Evolutionary conservation across 352 stramenopile species (phyloP), one percentile per base, ranked within the genome.

Genomic region (Globisporangium megalacanthum): DNA sequence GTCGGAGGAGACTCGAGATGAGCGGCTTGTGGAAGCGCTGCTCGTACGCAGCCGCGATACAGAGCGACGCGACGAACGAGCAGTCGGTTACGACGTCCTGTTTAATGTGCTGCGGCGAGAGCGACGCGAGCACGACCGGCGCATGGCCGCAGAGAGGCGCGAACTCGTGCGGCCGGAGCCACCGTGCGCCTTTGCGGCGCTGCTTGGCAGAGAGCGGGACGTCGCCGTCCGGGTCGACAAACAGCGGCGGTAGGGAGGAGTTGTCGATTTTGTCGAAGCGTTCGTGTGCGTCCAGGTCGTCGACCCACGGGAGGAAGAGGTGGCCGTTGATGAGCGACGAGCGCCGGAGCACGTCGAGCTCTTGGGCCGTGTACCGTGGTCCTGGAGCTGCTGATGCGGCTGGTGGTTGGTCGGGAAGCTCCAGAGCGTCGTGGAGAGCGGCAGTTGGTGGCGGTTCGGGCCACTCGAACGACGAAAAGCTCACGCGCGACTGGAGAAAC

Each of bases 1-100:
- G 97, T 58, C 95, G 98, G 29, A 99, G 94, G 61, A 98, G 97
- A 52, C 93, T 94, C n/a, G 91, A 96, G 68, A 98, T 97, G 42
- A 98, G 61, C 14, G 70, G 75, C 54, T 94, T 96, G 22, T 92
- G 76, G 64, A 95, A 96, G n/a, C 88, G 77, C 57, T 89, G 73
- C 68, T 98, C 92, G 59, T 97, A 97, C 0, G 90, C 80, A 10
- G 90, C 90, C 1, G 87, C 85, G 61, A 97, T 97, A 59, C 90
- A 97, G 6, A 98, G 66, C 15, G 88, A 97, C 10, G 87, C 88
- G 13, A 98, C 89, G 50, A 98, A 98, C 50, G 87, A 97, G 65
- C 93, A 98, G 68, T 98, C 90, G 3, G 84, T 93, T 9, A 98
- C 91, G 42, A 94, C 78, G 51, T 97, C 90, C 61, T 94, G 85